Base-by-base conservation (phyloP, 2,329 filamentous ascomycete species). In the Aureobasidium sp. region DNA sequence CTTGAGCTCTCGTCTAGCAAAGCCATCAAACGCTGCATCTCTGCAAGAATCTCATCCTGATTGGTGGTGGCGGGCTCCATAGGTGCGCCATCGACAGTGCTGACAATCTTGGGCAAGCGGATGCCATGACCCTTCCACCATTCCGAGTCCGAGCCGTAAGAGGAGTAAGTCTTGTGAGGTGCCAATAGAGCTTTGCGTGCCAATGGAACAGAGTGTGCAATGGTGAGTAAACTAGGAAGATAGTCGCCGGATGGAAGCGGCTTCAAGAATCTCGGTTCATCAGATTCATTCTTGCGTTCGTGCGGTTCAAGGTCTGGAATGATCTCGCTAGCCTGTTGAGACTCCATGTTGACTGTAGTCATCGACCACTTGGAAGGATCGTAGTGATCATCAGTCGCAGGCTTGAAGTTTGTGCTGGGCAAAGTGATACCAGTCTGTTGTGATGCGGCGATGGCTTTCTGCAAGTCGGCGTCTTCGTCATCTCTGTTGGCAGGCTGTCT, bases 121-220 rank as follows among this genome's bases (percentile, higher is more conserved):
- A 84, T 80, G 0, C 78, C 70, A 34, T 77, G 77, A 24, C 85
- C 85, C 67, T 80, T 82, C 84, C 85, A 87, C 85, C 85, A 87
- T 12, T 84, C 80, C 1, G 76, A 66, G 63, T 85, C 79, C 59
- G 79, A 71, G 47, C 82, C 82, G 67, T 87, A 87, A 63, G 81
- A 75, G 2, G 72, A 69, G 27, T 78, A 71, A 6, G 75, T 67
- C 29, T 77, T 72, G 8, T 74, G 73, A n/a, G 79, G 75, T 44
- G 79, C 70, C 13, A 87, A 71, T 10, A 87, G 74, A 9, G 81
- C 80, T 68, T 86, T 83, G 62, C 84, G 78, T 24, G 80, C 81
- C 34, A 82, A 72, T 3, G 84, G 84, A 61, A 87, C 85, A 24
- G 80, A 77, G 68, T 85, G 82, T n/a, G 85, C 76, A 63, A 87